Conservation (phyloP, 805 yeast genomes). For the Scheffersomyces ergatensis region DNA sequence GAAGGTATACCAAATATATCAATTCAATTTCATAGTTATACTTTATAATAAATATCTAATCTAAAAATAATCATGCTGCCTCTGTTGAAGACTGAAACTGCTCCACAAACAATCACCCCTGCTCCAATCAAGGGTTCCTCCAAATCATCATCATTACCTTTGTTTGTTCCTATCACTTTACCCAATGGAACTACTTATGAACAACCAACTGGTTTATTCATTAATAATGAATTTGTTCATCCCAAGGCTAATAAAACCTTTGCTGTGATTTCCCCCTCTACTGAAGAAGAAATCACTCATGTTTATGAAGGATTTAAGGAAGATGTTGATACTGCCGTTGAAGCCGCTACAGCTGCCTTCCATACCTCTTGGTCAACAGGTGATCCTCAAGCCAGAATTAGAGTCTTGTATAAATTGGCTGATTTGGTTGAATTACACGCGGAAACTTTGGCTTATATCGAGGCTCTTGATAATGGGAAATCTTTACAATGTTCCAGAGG, state of each 20-base stretch:
- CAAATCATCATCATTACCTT: conserved; percentile 24
- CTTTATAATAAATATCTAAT: too few relatives aligned
- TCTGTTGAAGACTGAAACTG: not conserved
- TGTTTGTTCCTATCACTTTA: conserved; percentile 46
- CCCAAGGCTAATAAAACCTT: conserved; percentile 58
- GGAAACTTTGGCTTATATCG: conserved; percentile 74
- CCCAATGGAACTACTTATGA: conserved; percentile 73
- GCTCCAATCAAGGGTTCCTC: not conserved
- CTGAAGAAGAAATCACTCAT: conserved; percentile 66
- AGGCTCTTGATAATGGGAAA: conserved; percentile 88
- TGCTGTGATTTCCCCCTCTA: conserved; percentile 63
- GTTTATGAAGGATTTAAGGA: conserved; percentile 74
- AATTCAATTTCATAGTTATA: too few relatives aligned
- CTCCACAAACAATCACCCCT: not conserved
- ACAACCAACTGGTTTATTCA: conserved; percentile 88
- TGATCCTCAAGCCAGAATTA: conserved; percentile 69
- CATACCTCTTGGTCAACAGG: conserved; percentile 62
- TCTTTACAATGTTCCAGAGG: conserved; percentile 67
- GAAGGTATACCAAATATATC: too few relatives aligned
- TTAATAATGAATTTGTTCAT: conserved; percentile 75
- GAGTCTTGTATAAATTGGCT: conserved; percentile 67
- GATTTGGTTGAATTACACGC: conserved; percentile 70
- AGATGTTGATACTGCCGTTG: conserved; percentile 83
- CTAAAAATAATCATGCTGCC: too few relatives aligned
- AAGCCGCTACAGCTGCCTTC: conserved; percentile 80